Conservation (phyloP, 495 filamentous ascomycete species). For the Xylaria venustula region DNA sequence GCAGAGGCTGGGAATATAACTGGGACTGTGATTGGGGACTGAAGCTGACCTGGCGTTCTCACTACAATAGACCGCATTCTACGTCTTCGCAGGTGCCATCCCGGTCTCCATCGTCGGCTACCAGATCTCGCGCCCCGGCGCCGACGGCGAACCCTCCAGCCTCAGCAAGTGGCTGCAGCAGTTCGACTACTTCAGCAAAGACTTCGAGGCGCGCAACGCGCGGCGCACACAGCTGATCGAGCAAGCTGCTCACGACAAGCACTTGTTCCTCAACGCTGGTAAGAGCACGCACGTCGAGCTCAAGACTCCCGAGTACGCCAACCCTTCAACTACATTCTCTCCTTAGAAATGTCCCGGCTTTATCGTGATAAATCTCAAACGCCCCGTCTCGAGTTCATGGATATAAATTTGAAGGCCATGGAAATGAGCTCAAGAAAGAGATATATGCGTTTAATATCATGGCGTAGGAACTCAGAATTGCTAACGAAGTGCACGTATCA, state of each 20-base stretch:
- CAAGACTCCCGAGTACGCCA: conserved; percentile 48
- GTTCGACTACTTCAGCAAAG: conserved; percentile 33
- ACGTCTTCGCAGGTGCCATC: conserved; percentile 35
- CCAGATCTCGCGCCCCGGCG: conserved; percentile 38
- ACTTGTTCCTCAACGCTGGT: conserved; percentile 35
- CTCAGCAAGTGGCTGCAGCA: conserved; percentile 32
- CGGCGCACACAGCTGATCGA: conserved; percentile 39
- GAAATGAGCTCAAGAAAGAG: background rate
- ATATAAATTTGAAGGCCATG: background rate
- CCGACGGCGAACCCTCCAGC: conserved; percentile 40
- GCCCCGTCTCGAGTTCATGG: too few species aligned
- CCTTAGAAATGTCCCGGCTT: background rate
- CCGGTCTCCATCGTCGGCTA: conserved; percentile 35
- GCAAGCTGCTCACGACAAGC: conserved; percentile 51
- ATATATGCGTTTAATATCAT: background rate
- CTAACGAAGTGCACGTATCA: conserved; percentile 23
- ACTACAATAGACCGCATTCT: conserved; percentile 36
- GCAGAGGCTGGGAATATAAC: background rate
- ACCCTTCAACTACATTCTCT: background rate
- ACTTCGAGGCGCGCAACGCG: conserved; percentile 42
- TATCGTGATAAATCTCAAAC: too few species aligned
- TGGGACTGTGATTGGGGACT: background rate
- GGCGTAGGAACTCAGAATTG: background rate
- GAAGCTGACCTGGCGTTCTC: conserved; percentile 11
- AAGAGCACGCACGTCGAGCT: conserved; percentile 40